Conservation (phyloP, 345 rosid species). For the Linum trigynum region DNA sequence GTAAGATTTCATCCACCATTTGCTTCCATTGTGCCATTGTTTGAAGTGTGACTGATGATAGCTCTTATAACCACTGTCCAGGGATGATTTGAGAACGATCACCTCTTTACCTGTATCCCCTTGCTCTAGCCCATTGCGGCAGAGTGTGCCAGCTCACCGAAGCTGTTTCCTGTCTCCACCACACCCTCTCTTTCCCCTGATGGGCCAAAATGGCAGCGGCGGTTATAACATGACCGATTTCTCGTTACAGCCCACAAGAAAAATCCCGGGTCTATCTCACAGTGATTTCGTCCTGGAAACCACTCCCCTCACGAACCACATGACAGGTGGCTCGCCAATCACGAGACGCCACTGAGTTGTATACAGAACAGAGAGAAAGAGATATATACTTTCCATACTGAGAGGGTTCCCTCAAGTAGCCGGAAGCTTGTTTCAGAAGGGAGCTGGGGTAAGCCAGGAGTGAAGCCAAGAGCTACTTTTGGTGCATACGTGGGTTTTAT, state of each 20-base stretch:
- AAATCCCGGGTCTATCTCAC: slow-evolving; percentile 20
- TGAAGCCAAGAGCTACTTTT: neutral
- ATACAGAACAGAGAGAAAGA: neutral
- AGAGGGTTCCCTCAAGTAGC: neutral
- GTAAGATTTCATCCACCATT: slow-evolving; percentile 23
- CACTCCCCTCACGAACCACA: slow-evolving; percentile 35
- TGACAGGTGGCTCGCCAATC: slow-evolving; percentile 41
- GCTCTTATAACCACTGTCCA: slow-evolving; percentile 19
- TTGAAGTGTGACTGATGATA: slow-evolving; percentile 11
- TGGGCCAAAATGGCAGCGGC: slow-evolving; percentile 29
- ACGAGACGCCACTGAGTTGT: slow-evolving; percentile 24
- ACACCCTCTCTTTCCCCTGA: slow-evolving; percentile 34
- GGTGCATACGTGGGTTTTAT: neutral
- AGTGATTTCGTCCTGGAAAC: slow-evolving; percentile 36
- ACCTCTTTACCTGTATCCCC: slow-evolving; percentile 89
- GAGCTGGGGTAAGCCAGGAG: neutral
- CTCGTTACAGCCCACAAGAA: slow-evolving; percentile 37
- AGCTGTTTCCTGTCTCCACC: slow-evolving; percentile 79
- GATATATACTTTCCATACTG: neutral
- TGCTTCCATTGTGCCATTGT: neutral
- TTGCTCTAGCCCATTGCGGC: slow-evolving; percentile 77
- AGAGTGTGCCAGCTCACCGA: slow-evolving; percentile 45
- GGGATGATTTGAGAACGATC: slow-evolving; percentile 62
- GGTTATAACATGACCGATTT: slow-evolving; percentile 45
- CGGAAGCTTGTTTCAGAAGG: neutral